Base-by-base conservation (phyloP, 352 stramenopile genomes). In the Globisporangium megalacanthum region DNA sequence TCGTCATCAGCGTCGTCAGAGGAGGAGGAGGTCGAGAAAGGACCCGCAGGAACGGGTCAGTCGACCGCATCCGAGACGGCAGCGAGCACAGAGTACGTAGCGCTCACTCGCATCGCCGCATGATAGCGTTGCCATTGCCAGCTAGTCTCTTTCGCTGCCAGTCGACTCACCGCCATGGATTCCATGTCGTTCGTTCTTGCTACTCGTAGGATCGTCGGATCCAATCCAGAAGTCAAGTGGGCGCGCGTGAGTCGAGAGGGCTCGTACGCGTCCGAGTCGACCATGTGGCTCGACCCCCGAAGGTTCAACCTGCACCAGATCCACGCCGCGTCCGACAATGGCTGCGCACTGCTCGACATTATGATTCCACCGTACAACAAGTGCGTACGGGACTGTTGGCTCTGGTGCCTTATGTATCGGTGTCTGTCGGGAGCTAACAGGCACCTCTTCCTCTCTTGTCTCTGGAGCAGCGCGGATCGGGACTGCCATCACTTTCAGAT, bases 311-410 rank as follows among this genome's bases (percentile, higher is more conserved):
- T 93, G 39, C 83, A 93, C 53, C 77, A 90, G 46, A 87, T 93
- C 54, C 71, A 81, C 54, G 83, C 81, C 13, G 88, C 81, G 49
- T 72, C 72, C 15, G 66, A 78, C 7, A 88, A 88, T 49, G 83
- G 83, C 7, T 93, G 83, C 54, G 83, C 83, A 11, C 61, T 93
- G 50, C 65, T 93, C 37, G 83, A 93, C 45, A 83, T 93, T 52
- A 93, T 90, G 81, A 79, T 93, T 35, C 83, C 83, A n/a, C 83
- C 83, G 11, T 93, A 93, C 69, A 78, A 93, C 67, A 91, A 91
- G 79, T 89, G 71, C 57, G 73, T 73, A 19, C 57, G 73, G 70
- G 22, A 29, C 6, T 17, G 35, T 39, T 5, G 35, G 35, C 37
- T 39, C n/a, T 15, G 44, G 31, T 54, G 10, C 19, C 42, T n/a